A percentile compares a stretch with the other conserved stretches of the same genome.
Conservation (phyloP, 345 rosid genomes). For the Hibiscus trionum region DNA sequence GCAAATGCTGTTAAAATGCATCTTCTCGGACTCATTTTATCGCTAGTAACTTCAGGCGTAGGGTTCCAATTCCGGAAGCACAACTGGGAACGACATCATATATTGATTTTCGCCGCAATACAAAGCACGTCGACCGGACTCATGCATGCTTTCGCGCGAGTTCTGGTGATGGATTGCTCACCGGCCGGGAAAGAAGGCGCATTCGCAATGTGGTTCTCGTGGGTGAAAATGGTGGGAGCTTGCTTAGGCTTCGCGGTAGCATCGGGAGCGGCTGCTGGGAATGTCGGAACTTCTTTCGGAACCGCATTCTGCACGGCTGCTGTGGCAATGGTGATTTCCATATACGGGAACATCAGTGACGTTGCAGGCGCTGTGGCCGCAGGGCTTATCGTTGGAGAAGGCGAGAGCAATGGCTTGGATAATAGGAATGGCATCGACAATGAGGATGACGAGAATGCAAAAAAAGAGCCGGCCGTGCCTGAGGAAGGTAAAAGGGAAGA, state of each 20-base stretch:
- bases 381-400: slow-evolving; percentile 21
- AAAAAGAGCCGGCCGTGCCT: background rate
- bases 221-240: slow-evolving; percentile 36
- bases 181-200: slow-evolving; percentile 47
- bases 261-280: slow-evolving; percentile 27
- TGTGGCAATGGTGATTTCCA: slow-evolving; percentile 26
- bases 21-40: slow-evolving; percentile 36
- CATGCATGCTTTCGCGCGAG: slow-evolving; percentile 37
- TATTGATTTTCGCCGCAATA: slow-evolving; percentile 33
- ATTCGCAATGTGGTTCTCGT: slow-evolving; percentile 41
- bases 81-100: slow-evolving; percentile 29
- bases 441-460: background rate
- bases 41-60: slow-evolving; percentile 33
- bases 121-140: slow-evolving; percentile 49
- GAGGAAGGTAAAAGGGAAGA: background rate
- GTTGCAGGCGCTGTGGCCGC: slow-evolving; percentile 44
- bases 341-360: slow-evolving; percentile 46
- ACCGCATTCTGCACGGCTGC: slow-evolving; percentile 24
- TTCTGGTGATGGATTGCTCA: slow-evolving; percentile 38
- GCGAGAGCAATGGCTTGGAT: background rate
- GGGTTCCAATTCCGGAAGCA: slow-evolving; percentile 34
- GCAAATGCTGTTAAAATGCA: slow-evolving; percentile 45
- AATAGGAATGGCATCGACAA: background rate
- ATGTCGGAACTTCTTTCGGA: slow-evolving; percentile 28
- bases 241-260: slow-evolving; percentile 46